Conservation (phyloP, 2,329 filamentous ascomycete species). For the Beauveria bassiana region DNA sequence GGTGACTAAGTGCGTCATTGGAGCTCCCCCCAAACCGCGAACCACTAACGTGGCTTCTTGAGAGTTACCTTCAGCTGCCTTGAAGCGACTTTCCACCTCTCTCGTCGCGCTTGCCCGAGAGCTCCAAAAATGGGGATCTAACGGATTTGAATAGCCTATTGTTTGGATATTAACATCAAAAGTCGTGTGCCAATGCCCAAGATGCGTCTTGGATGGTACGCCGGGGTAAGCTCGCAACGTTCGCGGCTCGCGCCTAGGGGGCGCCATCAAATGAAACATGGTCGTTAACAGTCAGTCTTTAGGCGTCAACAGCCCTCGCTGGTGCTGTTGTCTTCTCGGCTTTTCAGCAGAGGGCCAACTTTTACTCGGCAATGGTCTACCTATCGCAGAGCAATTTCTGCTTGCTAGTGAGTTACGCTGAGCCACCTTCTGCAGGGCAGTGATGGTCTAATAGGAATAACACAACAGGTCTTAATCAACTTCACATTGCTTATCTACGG, state of each 20-base stretch:
- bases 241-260: slow-evolving; percentile 17
- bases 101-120: background rate
- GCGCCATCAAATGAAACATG: background rate
- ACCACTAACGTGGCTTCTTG: slow-evolving; percentile 10
- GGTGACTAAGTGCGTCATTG: slow-evolving; percentile 12
- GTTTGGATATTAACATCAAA: slow-evolving; percentile 10
- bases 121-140: slow-evolving; percentile 6
- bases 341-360: slow-evolving; percentile 91
- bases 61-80: background rate
- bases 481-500: slow-evolving; percentile 75
- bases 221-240: slow-evolving; percentile 41
- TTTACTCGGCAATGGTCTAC: slow-evolving; percentile 97
- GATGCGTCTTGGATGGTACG: slow-evolving; percentile 55
- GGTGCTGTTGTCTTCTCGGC: slow-evolving; percentile 79
- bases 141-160: background rate
- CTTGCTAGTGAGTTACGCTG: slow-evolving; percentile 60
- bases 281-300: slow-evolving; percentile 16
- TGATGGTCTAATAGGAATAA: background rate
- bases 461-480: slow-evolving; percentile 74
- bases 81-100: background rate
- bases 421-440: background rate
- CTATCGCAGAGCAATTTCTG: slow-evolving; percentile 94
- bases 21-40: background rate
- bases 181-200: slow-evolving; percentile 25
- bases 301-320: slow-evolving; percentile 79